Base-by-base conservation (phyloP, 2,329 filamentous ascomycete species). In the Diaporthe longicolla region DNA sequence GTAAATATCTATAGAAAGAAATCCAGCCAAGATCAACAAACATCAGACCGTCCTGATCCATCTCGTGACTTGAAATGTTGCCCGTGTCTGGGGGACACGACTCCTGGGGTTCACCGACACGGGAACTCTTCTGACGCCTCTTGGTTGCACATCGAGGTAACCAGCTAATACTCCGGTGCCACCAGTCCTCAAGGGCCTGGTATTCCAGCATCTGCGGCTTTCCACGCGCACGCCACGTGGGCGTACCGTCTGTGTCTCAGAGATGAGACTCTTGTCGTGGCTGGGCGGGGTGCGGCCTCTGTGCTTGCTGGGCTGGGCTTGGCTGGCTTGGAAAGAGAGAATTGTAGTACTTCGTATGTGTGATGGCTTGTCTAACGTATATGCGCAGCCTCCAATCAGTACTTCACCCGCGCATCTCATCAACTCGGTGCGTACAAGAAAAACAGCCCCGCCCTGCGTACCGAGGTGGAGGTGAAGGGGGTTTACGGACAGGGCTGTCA, bases 1-100 rank as follows among this genome's bases (percentile, higher is more conserved):
- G 61, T 74, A 73, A 66, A 74, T 73, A 74, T 73, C 45, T 71
- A 71, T 74, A 73, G 70, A 74, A 54, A 54, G 55, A 61, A 73
- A 61, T 63, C 50, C 70, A 73, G 63, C 55, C 54, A 52, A 57
- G 63, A 72, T 43, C 55, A 72, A 72, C 17, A 19, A 11, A 3
- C 6, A 40, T 43, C 29, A 9, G 6, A 48, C 17, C n/a, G n/a
- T 43, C 26, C 4, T 52, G n/a, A 15, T 52, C n/a, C 48, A 52
- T n/a, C 17, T 21, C n/a, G 55, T 63, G 59, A n/a, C 43, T 40
- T 17, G 29, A n/a, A n/a, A 15, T 40, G 45, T 32, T 21, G 45
- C 37, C n/a, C 11, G 43, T 21, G 7, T n/a, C 29, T 37, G 29
- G 21, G 61, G 63, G 8, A 26, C 63, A 26, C 32, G n/a, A 54